These are phyloP conservation scores for Trichoderma citrinoviride DNA, from an alignment of 2,329 filamentous ascomycete species.

Conservation along the genomic window DNA sequence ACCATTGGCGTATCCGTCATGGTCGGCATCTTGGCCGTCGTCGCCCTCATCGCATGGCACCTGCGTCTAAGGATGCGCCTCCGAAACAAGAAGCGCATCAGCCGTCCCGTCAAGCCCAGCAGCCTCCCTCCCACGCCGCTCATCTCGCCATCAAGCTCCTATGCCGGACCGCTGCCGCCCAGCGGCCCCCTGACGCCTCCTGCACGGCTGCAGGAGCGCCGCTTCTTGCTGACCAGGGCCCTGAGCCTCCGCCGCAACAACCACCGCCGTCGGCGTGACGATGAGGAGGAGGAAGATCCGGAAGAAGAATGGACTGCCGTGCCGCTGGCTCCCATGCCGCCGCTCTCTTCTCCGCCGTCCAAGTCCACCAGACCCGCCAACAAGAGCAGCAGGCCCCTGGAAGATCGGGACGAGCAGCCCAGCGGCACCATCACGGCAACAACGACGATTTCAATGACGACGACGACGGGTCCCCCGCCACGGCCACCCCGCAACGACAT, in stretches of 20 bases:
- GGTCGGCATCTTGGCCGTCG: constrained; percentile 39
- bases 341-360: background rate
- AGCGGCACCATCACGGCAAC: background rate
- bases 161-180: constrained; percentile 23
- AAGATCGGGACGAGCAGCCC: background rate
- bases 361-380: background rate
- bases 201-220: constrained; percentile 47
- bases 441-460: background rate
- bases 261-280: background rate
- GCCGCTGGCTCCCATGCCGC: background rate
- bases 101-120: constrained; percentile 26
- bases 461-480: background rate
- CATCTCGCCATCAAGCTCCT: constrained; percentile 39
- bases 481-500: background rate
- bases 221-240: constrained; percentile 36
- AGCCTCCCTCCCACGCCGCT: constrained; percentile 39
- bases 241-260: constrained; percentile 10
- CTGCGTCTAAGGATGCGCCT: constrained; percentile 31
- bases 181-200: constrained; percentile 43
- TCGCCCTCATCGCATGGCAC: constrained; percentile 39
- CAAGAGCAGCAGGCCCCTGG: background rate
- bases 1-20: constrained; percentile 46
- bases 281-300: background rate
- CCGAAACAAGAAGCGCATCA: constrained; percentile 4
- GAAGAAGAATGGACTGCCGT: constrained; percentile 1